Percentiles rank a stretch among this genome's conserved stretches.
phyloP scores from a whole-genome alignment of 768 basidiomycete species.

The Postia placenta region DNA sequence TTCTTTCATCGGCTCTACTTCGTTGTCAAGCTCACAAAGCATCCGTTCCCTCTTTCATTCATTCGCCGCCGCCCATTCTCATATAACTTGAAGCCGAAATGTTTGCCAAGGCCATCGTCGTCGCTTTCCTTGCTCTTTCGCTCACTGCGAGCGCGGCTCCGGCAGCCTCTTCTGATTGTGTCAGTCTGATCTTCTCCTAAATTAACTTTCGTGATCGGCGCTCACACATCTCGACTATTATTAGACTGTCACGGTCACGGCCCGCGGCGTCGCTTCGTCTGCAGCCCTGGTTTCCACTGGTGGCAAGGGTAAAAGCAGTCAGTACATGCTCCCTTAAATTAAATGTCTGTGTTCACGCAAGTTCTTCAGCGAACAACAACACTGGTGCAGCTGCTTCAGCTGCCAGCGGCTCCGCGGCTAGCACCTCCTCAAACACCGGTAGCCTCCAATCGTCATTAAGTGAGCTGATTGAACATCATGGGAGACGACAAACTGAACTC shows the following conservation, averaged over 20 bases:
- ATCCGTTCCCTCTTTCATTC: slow-evolving; percentile 24
- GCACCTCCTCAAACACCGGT: slow-evolving; percentile 1
- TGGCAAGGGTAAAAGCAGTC: slow-evolving; percentile 1
- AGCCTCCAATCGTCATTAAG: slow-evolving; percentile 12
- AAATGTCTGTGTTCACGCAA: too few species aligned
- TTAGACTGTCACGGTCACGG: not conserved
- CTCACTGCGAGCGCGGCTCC: slow-evolving; percentile 25
- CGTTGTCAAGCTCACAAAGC: slow-evolving; percentile 25
- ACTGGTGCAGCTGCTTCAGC: slow-evolving; percentile 4
- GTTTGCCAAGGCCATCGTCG: slow-evolving; percentile 34
- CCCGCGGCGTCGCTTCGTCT: not conserved
- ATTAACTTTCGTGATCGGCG: not conserved
- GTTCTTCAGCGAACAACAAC: slow-evolving; percentile 1
- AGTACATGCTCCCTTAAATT: too few species aligned
- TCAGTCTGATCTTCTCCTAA: not conserved
- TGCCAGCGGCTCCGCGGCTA: not conserved
- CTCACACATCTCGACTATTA: not conserved
- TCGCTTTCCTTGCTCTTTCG: slow-evolving; percentile 35
- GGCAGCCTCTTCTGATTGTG: not conserved
- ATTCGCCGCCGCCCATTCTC: slow-evolving; percentile 18
- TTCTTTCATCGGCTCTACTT: slow-evolving; percentile 20
- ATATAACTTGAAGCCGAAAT: slow-evolving; percentile 27
- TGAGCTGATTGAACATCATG: too few species aligned
- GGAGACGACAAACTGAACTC: not conserved
- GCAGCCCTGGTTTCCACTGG: not conserved